Evolutionary conservation across 2,329 filamentous ascomycete genomes (phyloP), one percentile per base, ranked within the genome.

Genomic region (Aspergillus sergii): DNA sequence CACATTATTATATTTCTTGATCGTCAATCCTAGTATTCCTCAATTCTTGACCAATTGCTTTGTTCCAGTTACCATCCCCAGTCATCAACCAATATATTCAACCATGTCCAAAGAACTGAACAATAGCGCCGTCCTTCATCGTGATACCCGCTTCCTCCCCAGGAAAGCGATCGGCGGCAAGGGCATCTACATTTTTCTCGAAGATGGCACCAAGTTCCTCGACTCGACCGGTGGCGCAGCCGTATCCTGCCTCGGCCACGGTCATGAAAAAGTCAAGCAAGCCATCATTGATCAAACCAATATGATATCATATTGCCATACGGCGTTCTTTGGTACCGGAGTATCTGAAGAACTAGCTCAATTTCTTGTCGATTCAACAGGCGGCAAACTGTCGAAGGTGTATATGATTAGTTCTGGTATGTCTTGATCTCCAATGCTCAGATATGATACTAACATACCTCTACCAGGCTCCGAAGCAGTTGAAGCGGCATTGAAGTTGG

Each of bases 141-240:
- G 85, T 43, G 79, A 82, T 58, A 79, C 85, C 2, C 80, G 80
- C 59, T 69, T 78, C 34, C 64, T 79, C 23, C 82, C 85, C n/a
- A 75, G 78, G 57, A 79, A 75, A 56, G 84, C 85, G 5, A 72
- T 80, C 11, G 81, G 78, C 0, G 86, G 81, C 6, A 75, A 80
- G 60, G 85, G 84, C 12, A 80, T 82, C 66, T 84, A 83, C 63
- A 75, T 88, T n/a, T 76, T 79, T 39, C 78, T 88, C 1, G 79
- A 79, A 67, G 81, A 83, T 71, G 89, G 88, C 1, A 82, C 84
- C 28, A 80, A 78, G 39, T 84, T 95, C 50, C 84, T 93, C 16
- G 92, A 95, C 74, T 89, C 87, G 1, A 91, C 89, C 23, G 86
- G 89, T 32, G 92, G 92, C 23, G 89, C 91, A 3, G 90, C 89